Evolutionary conservation across 2,329 filamentous ascomycete genomes (phyloP).

Genomic region (Microcyclospora pomicola): DNA sequence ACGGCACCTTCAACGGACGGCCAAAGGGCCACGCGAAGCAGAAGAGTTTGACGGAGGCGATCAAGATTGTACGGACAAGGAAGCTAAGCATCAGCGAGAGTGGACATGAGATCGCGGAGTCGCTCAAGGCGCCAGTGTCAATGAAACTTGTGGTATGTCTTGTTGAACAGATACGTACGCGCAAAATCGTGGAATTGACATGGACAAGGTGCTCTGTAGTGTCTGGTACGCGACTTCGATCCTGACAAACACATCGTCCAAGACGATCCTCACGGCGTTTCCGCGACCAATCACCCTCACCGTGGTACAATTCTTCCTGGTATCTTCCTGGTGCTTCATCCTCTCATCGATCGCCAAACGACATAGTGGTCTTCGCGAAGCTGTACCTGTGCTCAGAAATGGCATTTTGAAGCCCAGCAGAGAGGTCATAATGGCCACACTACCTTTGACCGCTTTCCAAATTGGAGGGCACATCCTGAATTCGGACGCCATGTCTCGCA

Average conservation of each 20-base stretch:
- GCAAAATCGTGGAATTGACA: conserved; percentile 9
- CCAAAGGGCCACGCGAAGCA: conserved; percentile 48
- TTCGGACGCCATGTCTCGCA: conserved; percentile 84
- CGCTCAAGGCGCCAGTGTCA: conserved; percentile 78
- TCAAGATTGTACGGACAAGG: conserved; percentile 65
- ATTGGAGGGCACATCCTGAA: conserved; percentile 87
- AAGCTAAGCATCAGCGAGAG: conserved; percentile 83
- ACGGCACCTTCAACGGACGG: conserved; percentile 14
- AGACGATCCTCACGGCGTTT: conserved; percentile 86
- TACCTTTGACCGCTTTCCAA: conserved; percentile 88
- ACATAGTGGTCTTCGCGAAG: conserved; percentile 56
- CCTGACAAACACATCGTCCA: conserved; percentile 92
- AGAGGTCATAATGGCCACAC: conserved; percentile 71
- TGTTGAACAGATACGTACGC: conserved; percentile 14
- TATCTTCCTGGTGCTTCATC: conserved; percentile 73
- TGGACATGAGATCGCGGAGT: conserved; percentile 83
- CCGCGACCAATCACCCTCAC: conserved; percentile 85
- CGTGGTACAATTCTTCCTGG: conserved; percentile 83
- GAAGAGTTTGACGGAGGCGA: conserved; percentile 81
- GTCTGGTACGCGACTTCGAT: conserved; percentile 94
- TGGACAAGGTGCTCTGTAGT: conserved; percentile 60
- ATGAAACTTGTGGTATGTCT: conserved; percentile 68
- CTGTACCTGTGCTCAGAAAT: conserved; percentile 66
- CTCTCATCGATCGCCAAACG: conserved; percentile 61
- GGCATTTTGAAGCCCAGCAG: conserved; percentile 68